Percentiles rank a stretch among this genome's conserved stretches.
Evolutionary conservation across 441 rosid genomes (phyloP).

Genomic region (Populus hybrid): DNA sequence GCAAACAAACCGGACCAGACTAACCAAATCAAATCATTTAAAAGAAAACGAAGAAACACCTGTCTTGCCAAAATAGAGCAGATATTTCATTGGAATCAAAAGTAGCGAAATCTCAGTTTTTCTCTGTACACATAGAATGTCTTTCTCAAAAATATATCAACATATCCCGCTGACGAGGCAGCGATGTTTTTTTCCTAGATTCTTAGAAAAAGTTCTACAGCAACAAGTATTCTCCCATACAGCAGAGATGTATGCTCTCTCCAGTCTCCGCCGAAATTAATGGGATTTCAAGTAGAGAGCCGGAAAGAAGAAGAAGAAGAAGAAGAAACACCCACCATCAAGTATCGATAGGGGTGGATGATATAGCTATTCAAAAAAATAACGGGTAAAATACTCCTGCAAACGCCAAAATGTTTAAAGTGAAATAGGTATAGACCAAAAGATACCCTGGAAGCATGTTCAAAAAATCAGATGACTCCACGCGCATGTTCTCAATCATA

Average conservation of each 20-base stretch:
- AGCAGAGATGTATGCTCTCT: not conserved
- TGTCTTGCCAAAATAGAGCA: not conserved
- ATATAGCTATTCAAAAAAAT: not conserved
- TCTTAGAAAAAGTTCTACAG: not conserved
- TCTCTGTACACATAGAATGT: not conserved
- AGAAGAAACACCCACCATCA: not conserved
- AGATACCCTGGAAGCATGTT: not conserved
- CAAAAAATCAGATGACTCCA: too few relatives aligned
- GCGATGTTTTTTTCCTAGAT: not conserved
- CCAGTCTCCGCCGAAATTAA: not conserved
- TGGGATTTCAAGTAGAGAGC: too few relatives aligned
- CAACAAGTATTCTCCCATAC: not conserved
- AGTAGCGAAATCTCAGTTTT: not conserved
- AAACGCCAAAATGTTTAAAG: not conserved
- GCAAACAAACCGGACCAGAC: too few relatives aligned
- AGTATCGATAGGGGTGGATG: not conserved
- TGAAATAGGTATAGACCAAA: not conserved
- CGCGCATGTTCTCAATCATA: slow-evolving; percentile 24
- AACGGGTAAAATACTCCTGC: not conserved
- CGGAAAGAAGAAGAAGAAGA: too few relatives aligned
- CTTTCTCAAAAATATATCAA: not conserved
- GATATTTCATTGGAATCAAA: not conserved
- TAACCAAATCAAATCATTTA: not conserved
- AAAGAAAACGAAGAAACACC: not conserved
- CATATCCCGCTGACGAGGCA: not conserved